A percentile compares a stretch with the other conserved stretches of the same genome.
Evolutionary conservation across 768 basidiomycete species (phyloP).

Genomic region (Lactarius vividus): DNA sequence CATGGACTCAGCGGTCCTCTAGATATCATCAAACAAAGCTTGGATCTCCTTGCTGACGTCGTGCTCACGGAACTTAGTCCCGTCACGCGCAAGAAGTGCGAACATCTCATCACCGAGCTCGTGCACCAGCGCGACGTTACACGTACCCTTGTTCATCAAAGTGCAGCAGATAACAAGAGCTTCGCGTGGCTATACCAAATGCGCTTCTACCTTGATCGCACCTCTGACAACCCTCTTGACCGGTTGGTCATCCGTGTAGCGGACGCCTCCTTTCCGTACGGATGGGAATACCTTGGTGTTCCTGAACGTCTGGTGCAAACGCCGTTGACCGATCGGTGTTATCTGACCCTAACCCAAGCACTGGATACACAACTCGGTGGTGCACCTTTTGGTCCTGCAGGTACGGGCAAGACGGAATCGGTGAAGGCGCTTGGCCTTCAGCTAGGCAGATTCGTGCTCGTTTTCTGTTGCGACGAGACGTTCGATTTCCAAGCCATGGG

Average conservation of each 20-base stretch:
- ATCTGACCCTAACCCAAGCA: constrained; percentile 94
- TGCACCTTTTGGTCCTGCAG: constrained; percentile 96
- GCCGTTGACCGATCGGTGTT: constrained; percentile 94
- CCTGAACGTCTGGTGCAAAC: constrained; percentile 97
- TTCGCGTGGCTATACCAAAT: constrained; percentile 98
- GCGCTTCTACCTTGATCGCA: constrained; percentile 89
- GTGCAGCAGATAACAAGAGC: constrained; percentile 58
- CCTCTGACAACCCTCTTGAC: constrained; percentile 72
- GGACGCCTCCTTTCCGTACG: constrained; percentile 91
- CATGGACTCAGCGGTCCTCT: constrained; percentile 63
- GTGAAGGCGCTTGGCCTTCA: constrained; percentile 98
- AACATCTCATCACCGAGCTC: constrained; percentile 97
- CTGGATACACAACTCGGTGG: constrained; percentile 94
- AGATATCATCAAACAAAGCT: constrained; percentile 70
- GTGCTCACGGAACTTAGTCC: constrained; percentile 86
- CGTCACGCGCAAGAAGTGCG: constrained; percentile 96
- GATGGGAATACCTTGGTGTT: constrained; percentile 98
- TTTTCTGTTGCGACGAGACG: constrained; percentile 99
- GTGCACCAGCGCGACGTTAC: constrained; percentile 97
- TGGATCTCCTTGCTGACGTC: constrained; percentile 95
- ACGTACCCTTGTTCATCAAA: constrained; percentile 68
- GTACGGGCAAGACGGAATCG: constrained; percentile 96
- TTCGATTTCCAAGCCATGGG: constrained; percentile 99
- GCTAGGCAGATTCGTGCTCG: constrained; percentile 96
- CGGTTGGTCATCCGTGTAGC: constrained; percentile 80